Evolutionary conservation across 2,329 filamentous ascomycete genomes (phyloP).

Genomic region (Penicillium olsonii): DNA sequence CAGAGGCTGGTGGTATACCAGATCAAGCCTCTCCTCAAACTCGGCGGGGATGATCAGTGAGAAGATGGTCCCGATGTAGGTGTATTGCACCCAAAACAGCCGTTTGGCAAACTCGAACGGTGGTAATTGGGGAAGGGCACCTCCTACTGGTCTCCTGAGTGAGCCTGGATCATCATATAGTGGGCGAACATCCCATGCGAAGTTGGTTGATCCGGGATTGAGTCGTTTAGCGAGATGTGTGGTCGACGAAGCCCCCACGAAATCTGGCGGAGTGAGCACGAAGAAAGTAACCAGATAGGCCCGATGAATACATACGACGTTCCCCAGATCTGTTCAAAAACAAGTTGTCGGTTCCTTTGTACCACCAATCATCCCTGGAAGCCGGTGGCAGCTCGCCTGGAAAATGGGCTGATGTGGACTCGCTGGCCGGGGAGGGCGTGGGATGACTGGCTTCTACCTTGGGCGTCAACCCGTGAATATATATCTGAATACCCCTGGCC

Average conservation of each 20-base stretch:
- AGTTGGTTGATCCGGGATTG: constrained; percentile 34
- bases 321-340: constrained; percentile 39
- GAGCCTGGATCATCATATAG: constrained; percentile 38
- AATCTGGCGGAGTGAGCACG: constrained; percentile 23
- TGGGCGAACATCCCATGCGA: constrained; percentile 40
- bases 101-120: constrained; percentile 54
- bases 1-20: constrained; percentile 47
- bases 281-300: background rate
- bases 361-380: constrained; percentile 42
- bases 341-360: constrained; percentile 38
- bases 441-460: background rate
- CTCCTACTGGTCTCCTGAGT: constrained; percentile 29
- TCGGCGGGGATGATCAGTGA: constrained; percentile 51
- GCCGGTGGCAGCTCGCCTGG: constrained; percentile 26
- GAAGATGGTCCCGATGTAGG: constrained; percentile 61
- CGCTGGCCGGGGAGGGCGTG: constrained; percentile 13
- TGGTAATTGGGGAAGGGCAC: constrained; percentile 45
- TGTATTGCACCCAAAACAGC: constrained; percentile 55
- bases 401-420: constrained; percentile 17
- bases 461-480: background rate
- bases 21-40: constrained; percentile 50
- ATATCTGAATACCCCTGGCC: background rate
- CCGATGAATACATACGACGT: constrained; percentile 26
- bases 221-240: constrained; percentile 39
- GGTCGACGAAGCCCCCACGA: constrained; percentile 37